Evolutionary conservation across 176 grass and related monocot species (phyloP), one percentile per base, ranked within the genome.

Genomic region (Triticum monococcum): DNA sequence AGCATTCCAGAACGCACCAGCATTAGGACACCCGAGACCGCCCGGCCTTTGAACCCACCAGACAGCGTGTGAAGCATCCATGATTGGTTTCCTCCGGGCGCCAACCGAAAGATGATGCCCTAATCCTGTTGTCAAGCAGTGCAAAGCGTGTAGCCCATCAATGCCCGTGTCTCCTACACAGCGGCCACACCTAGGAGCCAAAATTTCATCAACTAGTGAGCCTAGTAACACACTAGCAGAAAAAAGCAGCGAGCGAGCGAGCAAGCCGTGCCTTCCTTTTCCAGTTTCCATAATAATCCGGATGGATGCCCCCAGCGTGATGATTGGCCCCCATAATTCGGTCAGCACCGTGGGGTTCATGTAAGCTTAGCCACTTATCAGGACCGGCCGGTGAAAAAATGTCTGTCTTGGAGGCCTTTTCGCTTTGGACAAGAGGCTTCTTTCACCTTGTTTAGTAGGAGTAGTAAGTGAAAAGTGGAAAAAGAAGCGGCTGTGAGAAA

Each of bases 81-180:
- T n/a, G 18, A 14, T 1, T 3, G n/a, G n/a, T 65, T 65, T 83
- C 38, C 64, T 63, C 83, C 35, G 52, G 33, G 36, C 73, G 37
- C 56, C n/a, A 8, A 20, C 18, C 7, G 23, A 59, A 65, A 56
- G 33, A 14, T 83, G 8, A 66, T 67, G 68, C 78, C 5, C 22
- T 32, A 33, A 46, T 16, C 79, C 89, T 87, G 40, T 84, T 75
- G 60, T 0, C 35, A 74, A 80, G 81, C 89, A 68, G 85, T 84
- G 0, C 2, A 68, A 72, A 25, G 40, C 32, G 78, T 87, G 89
- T 87, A 87, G 89, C 75, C 68, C 80, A 91, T 87, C 71, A 84
- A 91, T 87, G 89, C 75, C 12, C 24, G 0, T 87, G 80, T 91
- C 85, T 73, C 85, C 75, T 60, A 23, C 14, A 22, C 3, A 9